These are phyloP conservation scores for Ophiocordyceps robertsii DNA, from an alignment of 2,329 filamentous ascomycete genomes.

Conservation along the genomic window DNA sequence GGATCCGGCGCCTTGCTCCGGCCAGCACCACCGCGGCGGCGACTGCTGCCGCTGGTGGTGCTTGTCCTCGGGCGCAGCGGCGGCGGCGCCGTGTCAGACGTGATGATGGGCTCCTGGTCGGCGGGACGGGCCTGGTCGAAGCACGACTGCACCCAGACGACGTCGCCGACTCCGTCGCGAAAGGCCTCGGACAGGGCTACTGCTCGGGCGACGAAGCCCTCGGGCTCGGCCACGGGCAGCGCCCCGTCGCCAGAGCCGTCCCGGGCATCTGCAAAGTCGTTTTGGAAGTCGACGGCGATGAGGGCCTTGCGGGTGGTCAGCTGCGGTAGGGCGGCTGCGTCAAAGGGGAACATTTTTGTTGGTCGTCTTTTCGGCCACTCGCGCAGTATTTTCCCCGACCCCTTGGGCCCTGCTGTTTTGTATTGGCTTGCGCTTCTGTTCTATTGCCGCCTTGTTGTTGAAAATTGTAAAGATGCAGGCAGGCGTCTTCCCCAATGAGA, in stretches of 20 bases:
- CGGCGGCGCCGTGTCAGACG: constrained; percentile 19
- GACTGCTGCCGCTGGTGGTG: too few relatives aligned
- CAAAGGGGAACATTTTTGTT: constrained; percentile 39
- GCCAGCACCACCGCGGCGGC: background rate
- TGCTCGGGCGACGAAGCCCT: constrained; percentile 54
- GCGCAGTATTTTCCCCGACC: background rate
- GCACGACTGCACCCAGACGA: constrained; percentile 76
- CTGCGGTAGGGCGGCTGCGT: constrained; percentile 39
- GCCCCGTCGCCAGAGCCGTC: constrained; percentile 47
- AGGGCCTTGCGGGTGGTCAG: constrained; percentile 55
- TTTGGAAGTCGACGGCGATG: constrained; percentile 75
- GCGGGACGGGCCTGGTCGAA: constrained; percentile 50
- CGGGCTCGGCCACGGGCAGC: constrained; percentile 49
- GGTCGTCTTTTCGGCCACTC: background rate
- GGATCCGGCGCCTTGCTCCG: background rate
- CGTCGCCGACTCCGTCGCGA: constrained; percentile 46
- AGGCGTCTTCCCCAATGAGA: too few relatives aligned
- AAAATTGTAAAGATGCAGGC: too few relatives aligned
- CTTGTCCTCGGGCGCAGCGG: too few relatives aligned
- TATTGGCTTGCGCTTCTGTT: too few relatives aligned
- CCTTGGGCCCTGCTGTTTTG: background rate
- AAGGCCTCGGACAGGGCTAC: constrained; percentile 57
- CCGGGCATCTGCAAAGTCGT: constrained; percentile 58
- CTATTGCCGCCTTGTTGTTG: too few relatives aligned
- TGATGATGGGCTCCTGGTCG: constrained; percentile 38